phyloP scores from a whole-genome alignment of 2,329 filamentous ascomycete species.

The Blastomyces percursus region DNA sequence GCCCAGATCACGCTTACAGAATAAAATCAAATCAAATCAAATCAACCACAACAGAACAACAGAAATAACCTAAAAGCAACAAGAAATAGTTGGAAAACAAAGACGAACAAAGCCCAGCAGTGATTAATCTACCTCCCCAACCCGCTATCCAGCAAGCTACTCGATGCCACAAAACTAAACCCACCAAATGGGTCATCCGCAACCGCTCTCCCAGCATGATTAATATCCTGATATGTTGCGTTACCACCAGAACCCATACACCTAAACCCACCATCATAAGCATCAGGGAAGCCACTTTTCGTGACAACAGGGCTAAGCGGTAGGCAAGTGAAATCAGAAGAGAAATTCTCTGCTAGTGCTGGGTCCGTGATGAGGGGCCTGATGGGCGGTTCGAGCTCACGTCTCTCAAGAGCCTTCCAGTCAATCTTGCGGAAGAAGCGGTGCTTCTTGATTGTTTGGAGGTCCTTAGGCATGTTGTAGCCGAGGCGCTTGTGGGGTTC shows the following conservation, averaged over 20 bases:
- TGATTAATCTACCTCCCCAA: slow-evolving; percentile 13
- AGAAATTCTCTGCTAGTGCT: slow-evolving; percentile 92
- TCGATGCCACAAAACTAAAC: slow-evolving; percentile 40
- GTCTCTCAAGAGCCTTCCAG: slow-evolving; percentile 73
- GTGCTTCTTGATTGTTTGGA: slow-evolving; percentile 76
- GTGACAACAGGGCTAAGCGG: slow-evolving; percentile 61
- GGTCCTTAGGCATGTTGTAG: slow-evolving; percentile 76
- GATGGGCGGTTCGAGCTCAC: slow-evolving; percentile 81
- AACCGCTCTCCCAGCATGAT: neutral
- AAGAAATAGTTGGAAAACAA: neutral
- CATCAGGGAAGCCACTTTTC: slow-evolving; percentile 21
- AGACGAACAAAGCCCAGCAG: neutral
- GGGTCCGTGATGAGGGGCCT: slow-evolving; percentile 90
- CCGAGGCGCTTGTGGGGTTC: slow-evolving; percentile 86
- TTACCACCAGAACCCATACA: neutral
- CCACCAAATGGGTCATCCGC: slow-evolving; percentile 35
- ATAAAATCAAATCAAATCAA: neutral
- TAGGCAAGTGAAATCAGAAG: slow-evolving; percentile 78
- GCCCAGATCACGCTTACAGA: neutral
- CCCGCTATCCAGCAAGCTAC: slow-evolving; percentile 36
- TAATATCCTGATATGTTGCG: neutral
- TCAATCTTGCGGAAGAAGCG: slow-evolving; percentile 96
- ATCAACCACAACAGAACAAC: neutral
- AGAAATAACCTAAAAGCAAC: neutral
- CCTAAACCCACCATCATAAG: slow-evolving; percentile 13